phyloP scores from a whole-genome alignment of 305 asterid species.

The Fraxinus latifolia region DNA sequence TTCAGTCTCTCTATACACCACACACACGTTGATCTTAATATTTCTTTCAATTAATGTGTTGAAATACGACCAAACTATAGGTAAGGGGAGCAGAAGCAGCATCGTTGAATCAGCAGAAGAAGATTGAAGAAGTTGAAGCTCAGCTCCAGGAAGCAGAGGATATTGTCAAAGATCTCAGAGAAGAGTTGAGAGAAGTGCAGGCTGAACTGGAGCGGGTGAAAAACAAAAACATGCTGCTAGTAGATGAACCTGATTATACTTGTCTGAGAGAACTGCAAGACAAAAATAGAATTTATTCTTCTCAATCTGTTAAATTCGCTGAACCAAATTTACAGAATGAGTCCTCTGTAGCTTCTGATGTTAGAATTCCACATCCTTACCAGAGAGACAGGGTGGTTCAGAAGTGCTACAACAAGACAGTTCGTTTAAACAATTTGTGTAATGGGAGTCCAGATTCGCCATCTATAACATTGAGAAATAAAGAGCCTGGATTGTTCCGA shows the following conservation, averaged over 20 bases:
- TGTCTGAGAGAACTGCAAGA: constrained; percentile 21
- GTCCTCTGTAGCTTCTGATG: constrained; percentile 30
- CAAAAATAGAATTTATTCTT: constrained; percentile 25
- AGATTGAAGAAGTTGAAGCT: constrained; percentile 85
- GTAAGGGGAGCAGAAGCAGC: constrained; percentile 50
- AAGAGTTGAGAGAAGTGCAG: constrained; percentile 60
- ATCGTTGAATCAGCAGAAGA: constrained; percentile 54
- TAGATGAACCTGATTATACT: constrained; percentile 27
- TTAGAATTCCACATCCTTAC: constrained; percentile 21
- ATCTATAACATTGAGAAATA: constrained; percentile 55
- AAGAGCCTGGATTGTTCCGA: constrained; percentile 52
- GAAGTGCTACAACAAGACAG: constrained; percentile 21
- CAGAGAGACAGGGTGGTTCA: constrained; percentile 27
- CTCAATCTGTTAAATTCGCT: constrained; percentile 24
- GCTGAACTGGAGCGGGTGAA: constrained; percentile 55
- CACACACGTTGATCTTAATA: not conserved
- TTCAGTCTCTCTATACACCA: not conserved
- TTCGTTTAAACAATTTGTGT: constrained; percentile 32
- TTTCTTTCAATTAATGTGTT: not conserved
- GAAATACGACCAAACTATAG: constrained; percentile 40
- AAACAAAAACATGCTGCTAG: constrained; percentile 35
- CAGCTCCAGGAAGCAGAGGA: constrained; percentile 95
- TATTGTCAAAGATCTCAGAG: constrained; percentile 82
- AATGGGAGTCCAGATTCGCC: constrained; percentile 49
- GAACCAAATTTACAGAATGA: constrained; percentile 30